A percentile compares a stretch with the other conserved stretches of the same genome.
These are phyloP conservation scores for Russula sp. DNA, from an alignment of 768 basidiomycete genomes.

Conservation along the genomic window DNA sequence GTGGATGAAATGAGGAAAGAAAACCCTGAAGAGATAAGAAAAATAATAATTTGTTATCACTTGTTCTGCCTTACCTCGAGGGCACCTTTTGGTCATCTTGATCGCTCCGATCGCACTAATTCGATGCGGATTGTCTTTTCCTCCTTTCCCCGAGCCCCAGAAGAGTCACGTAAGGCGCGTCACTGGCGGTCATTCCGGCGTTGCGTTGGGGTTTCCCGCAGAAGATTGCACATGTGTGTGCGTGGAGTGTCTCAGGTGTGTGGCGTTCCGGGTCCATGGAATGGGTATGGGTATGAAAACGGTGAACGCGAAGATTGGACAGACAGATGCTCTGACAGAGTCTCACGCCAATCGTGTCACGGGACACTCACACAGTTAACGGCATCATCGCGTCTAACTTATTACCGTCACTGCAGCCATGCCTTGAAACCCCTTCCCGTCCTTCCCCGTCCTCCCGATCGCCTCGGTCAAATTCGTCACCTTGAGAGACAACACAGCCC, in stretches of 20 bases:
- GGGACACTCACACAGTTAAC: neutral
- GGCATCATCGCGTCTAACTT: neutral
- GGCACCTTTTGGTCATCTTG: neutral
- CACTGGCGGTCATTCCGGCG: neutral
- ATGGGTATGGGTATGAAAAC: too few relatives aligned
- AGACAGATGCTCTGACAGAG: too few relatives aligned
- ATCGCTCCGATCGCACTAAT: neutral
- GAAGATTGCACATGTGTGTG: too few relatives aligned
- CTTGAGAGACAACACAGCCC: neutral
- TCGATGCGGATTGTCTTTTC: too few relatives aligned
- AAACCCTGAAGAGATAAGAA: neutral
- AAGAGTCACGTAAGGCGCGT: neutral
- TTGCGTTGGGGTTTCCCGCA: neutral
- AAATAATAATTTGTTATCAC: neutral
- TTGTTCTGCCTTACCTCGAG: constrained; percentile 18
- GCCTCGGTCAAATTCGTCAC: neutral
- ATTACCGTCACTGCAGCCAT: neutral
- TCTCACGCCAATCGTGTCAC: too few relatives aligned
- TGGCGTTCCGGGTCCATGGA: too few relatives aligned
- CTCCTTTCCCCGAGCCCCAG: neutral
- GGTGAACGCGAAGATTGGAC: too few relatives aligned
- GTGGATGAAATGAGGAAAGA: neutral
- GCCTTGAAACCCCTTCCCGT: neutral
- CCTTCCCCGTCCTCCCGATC: neutral
- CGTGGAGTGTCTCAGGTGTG: too few relatives aligned